Base-by-base conservation (phyloP, 2,329 filamentous ascomycete species). In the Teratosphaeria destructans region DNA sequence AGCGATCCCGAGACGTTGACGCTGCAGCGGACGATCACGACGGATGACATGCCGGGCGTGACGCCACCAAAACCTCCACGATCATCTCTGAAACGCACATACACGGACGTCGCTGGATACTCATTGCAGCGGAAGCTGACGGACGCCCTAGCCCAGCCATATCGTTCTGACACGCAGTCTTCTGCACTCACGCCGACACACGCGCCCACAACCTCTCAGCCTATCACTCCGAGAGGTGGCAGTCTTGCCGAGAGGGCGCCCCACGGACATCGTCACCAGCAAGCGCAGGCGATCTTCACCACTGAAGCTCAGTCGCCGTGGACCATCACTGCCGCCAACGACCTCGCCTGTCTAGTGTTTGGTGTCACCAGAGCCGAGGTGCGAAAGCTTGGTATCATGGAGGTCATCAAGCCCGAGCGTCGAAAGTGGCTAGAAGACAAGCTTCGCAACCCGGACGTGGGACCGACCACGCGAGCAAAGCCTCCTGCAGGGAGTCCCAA, bases 331-430 rank as follows among this genome's bases (percentile, higher is more conserved):
- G 90, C 94, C 3, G 94, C 94, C 56, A 99, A 99, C 71, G 94
- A 99, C 72, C 80, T 99, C 55, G 94, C 94, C 19, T 99, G 94
- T 74, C 80, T 99, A 52, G 87, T 97, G n/a, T 99, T 97, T 76
- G 94, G 94, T n/a, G 90, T 99, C 10, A 96, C 92, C n/a, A 90
- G 90, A 70, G 89, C 90, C 4, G 94, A 99, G 74, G 89, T 99
- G 27, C 85, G 91, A 59, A 96, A 91, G 71, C 85, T 97, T 79
- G 93, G 94, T 55, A 97, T 99, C 59, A 76, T 99, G 60, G 92
- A 97, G 71, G 90, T 99, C 34, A 91, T 99, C 19, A 89, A 93
- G 73, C 85, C 92, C 72, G 93, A 96, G 73, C 83, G 91, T 60
- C 81, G 93, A 65, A 84, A 86, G 32, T 99, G 94, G 94, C 79